These are phyloP conservation scores for Acer campestre DNA, from an alignment of 345 rosid genomes.

Conservation along the genomic window DNA sequence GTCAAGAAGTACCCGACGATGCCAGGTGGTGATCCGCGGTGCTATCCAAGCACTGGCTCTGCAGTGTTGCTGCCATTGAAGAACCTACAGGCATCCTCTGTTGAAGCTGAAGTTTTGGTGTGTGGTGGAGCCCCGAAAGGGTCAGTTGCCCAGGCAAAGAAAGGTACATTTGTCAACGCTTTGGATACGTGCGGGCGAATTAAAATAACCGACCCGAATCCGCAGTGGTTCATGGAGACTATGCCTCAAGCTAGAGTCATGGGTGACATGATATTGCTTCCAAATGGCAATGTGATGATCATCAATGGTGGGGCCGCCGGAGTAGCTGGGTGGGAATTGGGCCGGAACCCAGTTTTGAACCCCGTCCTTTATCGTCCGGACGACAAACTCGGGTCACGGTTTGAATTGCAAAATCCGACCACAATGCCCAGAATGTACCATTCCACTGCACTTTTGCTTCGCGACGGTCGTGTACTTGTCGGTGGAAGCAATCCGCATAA, in stretches of 20 bases:
- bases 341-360: slow-evolving; percentile 56
- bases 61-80: slow-evolving; percentile 75
- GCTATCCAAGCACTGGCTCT: slow-evolving; percentile 84
- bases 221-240: slow-evolving; percentile 69
- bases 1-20: slow-evolving; percentile 59
- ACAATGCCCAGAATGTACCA: slow-evolving; percentile 85
- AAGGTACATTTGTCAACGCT: slow-evolving; percentile 48
- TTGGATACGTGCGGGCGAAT: slow-evolving; percentile 75
- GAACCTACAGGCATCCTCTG: slow-evolving; percentile 34
- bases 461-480: slow-evolving; percentile 78
- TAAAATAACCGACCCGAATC: slow-evolving; percentile 63
- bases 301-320: slow-evolving; percentile 73
- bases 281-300: slow-evolving; percentile 68
- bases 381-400: slow-evolving; percentile 39
- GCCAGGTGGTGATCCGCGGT: slow-evolving; percentile 75
- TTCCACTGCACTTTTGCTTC: slow-evolving; percentile 66
- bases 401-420: slow-evolving; percentile 50
- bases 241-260: slow-evolving; percentile 78
- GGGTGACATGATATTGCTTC: slow-evolving; percentile 87
- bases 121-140: slow-evolving; percentile 91
- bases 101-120: slow-evolving; percentile 61
- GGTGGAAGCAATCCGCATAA: slow-evolving; percentile 85
- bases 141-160: slow-evolving; percentile 35
- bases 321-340: slow-evolving; percentile 72
- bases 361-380: slow-evolving; percentile 69